Evolutionary conservation across 176 grass and related monocot genomes (phyloP).

Genomic region (Urochloa ruziziensis): DNA sequence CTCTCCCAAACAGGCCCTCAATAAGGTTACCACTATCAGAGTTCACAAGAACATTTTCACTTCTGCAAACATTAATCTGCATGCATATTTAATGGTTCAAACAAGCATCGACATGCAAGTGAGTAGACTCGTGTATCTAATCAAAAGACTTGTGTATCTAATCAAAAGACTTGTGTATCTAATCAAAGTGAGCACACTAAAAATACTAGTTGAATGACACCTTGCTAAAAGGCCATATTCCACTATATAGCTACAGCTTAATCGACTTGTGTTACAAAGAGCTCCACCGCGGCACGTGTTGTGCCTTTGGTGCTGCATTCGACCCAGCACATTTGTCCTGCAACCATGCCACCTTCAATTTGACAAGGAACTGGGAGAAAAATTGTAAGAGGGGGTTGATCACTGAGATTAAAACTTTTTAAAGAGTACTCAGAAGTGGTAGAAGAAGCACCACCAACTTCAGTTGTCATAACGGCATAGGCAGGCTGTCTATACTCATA

Average conservation of each 20-base stretch:
- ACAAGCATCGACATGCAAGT: neutral
- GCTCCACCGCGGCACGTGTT: neutral
- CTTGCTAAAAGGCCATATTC: neutral
- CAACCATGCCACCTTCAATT: neutral
- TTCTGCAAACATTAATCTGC: neutral
- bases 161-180: neutral
- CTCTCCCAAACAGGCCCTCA: too few relatives aligned
- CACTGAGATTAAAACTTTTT: neutral
- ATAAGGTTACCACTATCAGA: neutral
- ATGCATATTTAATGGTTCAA: neutral
- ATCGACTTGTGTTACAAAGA: neutral
- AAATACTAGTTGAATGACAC: neutral
- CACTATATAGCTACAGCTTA: neutral
- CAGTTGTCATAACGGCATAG: neutral
- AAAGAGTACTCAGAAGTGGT: neutral
- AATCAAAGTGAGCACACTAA: neutral
- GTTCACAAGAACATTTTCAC: neutral
- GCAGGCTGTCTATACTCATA: neutral
- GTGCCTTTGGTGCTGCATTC: neutral
- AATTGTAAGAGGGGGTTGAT: neutral
- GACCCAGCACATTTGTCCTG: neutral
- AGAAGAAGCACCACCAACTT: neutral
- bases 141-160: neutral
- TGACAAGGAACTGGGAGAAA: neutral
- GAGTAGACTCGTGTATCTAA: neutral